phyloP scores from a whole-genome alignment of 257 asterid genomes.

The Lantana camara region DNA sequence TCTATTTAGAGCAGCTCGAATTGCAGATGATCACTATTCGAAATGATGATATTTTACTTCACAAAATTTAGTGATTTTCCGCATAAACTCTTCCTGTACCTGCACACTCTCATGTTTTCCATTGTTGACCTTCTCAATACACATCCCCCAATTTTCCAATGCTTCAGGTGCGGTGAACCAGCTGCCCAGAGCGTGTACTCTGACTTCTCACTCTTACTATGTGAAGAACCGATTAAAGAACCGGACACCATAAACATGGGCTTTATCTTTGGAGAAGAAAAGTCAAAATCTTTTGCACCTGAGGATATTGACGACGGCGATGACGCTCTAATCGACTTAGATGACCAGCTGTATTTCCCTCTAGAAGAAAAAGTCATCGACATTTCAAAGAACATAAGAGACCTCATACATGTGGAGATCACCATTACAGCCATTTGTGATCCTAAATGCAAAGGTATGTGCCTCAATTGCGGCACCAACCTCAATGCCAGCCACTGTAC shows the following conservation, averaged over 20 bases:
- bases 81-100: neutral
- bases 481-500: conserved; percentile 58
- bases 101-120: neutral
- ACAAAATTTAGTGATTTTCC: neutral
- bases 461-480: conserved; percentile 74
- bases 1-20: neutral
- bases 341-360: conserved; percentile 82
- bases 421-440: conserved; percentile 67
- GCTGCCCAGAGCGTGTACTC: conserved; percentile 77
- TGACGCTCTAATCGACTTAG: conserved; percentile 53
- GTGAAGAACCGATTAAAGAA: conserved; percentile 72
- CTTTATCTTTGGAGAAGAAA: conserved; percentile 52
- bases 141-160: conserved; percentile 11
- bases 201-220: conserved; percentile 61
- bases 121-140: neutral
- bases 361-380: conserved; percentile 56
- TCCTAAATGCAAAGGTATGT: conserved; percentile 75
- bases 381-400: conserved; percentile 87
- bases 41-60: neutral
- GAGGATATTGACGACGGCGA: conserved; percentile 39
- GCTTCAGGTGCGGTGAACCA: conserved; percentile 79
- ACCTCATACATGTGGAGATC: conserved; percentile 85
- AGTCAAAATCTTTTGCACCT: conserved; percentile 23
- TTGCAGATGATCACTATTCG: neutral
- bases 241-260: conserved; percentile 67